Evolutionary conservation across 2,329 filamentous ascomycete genomes (phyloP), one percentile per base, ranked within the genome.

Genomic region (Epichloe bromicola): DNA sequence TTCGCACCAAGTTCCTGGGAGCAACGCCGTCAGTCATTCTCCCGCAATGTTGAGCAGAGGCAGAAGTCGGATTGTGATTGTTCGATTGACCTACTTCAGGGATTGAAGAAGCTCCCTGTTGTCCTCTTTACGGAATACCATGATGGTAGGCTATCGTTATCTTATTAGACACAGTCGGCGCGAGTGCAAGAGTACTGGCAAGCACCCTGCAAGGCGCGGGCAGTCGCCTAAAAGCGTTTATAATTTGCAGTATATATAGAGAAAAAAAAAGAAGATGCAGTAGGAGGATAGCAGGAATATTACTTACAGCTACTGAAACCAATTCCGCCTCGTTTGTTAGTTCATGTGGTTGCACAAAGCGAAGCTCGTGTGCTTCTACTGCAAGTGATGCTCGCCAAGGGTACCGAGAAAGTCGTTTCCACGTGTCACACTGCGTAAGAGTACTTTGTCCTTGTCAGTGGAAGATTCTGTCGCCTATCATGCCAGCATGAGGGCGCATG

Each of bases 91-190:
- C 19, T 50, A 52, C 51, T 52, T 52, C 20, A 52, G 34, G n/a
- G 42, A 33, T 30, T 50, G 47, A 17, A 52, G 48, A 30, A 50
- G 34, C 33, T 49, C 48, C n/a, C 41, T 43, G 33, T 50, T 52
- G 5, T 34, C 33, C 38, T 52, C 51, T 46, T 43, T 50, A 26
- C 43, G 37, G 15, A 52, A 52, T 6, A 52, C 48, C 51, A 52
- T 52, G n/a, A 2, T 50, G 12, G 23, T 12, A 12, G 4, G 12
- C 7, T 19, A 7, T 38, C 12, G 34, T 38, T 11, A 36, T 43
- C 30, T 20, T 30, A 33, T 12, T 40, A n/a, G 19, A 48, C n/a
- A 33, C 34, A 15, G 19, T 37, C n/a, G 26, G 47, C 38, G 19
- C n/a, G n/a, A n/a, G n/a, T n/a, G 23, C 36, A 17, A 14, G 7